Conservation (phyloP, 192 early-diverging fungal genomes). For the Coemansia sp. region DNA sequence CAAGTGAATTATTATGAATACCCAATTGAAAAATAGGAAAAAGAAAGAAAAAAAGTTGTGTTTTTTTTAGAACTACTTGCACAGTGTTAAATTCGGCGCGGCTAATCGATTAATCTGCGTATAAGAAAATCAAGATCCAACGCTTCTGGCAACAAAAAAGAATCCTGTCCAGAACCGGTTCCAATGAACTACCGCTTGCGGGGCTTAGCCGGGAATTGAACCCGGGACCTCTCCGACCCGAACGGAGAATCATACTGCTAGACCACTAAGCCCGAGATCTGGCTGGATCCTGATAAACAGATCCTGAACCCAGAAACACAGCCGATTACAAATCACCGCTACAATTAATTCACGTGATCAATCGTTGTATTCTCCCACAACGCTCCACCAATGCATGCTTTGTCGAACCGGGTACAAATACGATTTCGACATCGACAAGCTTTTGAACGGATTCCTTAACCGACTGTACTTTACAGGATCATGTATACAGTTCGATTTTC, state of each 20-base stretch:
- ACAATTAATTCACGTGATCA: no score
- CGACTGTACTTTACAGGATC: constrained; percentile 57
- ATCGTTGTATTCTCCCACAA: no score
- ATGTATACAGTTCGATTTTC: constrained; percentile 56
- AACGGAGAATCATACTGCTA: constrained; percentile 57
- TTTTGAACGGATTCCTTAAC: constrained; percentile 14
- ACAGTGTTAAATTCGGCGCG: no score
- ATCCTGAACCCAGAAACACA: background rate
- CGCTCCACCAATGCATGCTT: background rate
- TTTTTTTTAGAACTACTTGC: background rate
- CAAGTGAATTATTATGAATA: background rate
- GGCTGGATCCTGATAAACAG: background rate
- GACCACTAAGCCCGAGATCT: constrained; percentile 38
- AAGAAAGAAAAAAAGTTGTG: constrained; percentile 1
- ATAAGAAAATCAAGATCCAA: background rate
- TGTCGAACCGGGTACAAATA: background rate
- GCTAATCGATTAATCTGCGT: no score
- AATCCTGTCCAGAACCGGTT: no score
- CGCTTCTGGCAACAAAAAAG: no score
- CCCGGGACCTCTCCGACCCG: constrained; percentile 57
- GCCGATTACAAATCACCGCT: no score
- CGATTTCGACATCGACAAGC: background rate
- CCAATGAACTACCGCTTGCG: no score
- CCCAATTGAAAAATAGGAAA: background rate
- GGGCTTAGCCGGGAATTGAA: constrained; percentile 54